Percentiles rank a stretch among this genome's conserved stretches.
phyloP scores from a whole-genome alignment of 257 asterid genomes.

The Solanum chmielewskii region DNA sequence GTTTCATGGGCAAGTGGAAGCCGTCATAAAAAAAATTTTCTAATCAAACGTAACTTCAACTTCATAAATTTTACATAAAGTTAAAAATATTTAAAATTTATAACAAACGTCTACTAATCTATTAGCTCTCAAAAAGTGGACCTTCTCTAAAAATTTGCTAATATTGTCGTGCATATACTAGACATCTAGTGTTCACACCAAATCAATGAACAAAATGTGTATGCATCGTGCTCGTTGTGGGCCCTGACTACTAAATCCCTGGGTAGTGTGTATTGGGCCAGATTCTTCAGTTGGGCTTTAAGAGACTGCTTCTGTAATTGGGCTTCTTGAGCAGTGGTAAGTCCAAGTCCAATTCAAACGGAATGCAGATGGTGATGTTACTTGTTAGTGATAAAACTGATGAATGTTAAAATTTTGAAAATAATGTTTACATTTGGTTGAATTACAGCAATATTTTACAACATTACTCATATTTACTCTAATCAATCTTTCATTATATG shows the following conservation, averaged over 20 bases:
- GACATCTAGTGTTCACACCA: background rate
- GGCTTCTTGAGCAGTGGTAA: background rate
- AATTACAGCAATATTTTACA: too few species aligned
- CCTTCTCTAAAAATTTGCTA: background rate
- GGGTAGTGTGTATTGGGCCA: background rate
- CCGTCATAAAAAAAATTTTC: background rate
- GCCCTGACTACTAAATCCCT: background rate
- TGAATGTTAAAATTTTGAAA: background rate
- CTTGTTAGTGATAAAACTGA: background rate
- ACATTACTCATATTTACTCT: too few species aligned
- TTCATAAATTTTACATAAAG: background rate
- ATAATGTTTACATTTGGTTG: background rate
- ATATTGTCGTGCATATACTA: accelerated
- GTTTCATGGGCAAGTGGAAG: background rate
- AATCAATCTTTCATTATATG: accelerated
- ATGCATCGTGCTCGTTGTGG: background rate
- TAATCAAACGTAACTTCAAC: background rate
- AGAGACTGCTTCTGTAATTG: background rate
- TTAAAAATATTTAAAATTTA: too few species aligned
- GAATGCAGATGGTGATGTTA: background rate
- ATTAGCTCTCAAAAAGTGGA: background rate
- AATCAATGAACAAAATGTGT: background rate
- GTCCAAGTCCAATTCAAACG: background rate
- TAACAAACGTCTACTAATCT: background rate
- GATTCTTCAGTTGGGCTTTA: background rate